Percentiles rank a stretch among this genome's conserved stretches.
Evolutionary conservation across 352 stramenopile genomes (phyloP).

Genomic region (Globisporangium heterothallicum): DNA sequence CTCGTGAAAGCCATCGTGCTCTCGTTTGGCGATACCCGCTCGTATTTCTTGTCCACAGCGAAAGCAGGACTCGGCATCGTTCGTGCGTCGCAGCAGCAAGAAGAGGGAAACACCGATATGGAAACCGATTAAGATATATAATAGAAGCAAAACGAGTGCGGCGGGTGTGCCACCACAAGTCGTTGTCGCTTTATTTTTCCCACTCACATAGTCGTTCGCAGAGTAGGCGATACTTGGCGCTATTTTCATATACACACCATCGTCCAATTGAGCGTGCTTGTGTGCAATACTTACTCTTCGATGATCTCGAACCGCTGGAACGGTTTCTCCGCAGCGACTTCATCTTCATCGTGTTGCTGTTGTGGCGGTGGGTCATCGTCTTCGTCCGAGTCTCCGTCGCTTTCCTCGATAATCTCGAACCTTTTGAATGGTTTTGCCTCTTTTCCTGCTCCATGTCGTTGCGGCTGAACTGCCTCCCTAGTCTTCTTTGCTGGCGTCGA

Average conservation of each 20-base stretch:
- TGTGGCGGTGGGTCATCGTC: constrained; percentile 1
- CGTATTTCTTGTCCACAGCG: constrained; percentile 80
- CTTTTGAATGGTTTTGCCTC: constrained; percentile 35
- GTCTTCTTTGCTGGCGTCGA: constrained; percentile 4
- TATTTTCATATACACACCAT: background rate
- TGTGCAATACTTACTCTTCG: constrained; percentile 25
- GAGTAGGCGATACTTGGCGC: too few relatives aligned
- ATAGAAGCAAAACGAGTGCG: too few relatives aligned
- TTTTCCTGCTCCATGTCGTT: background rate
- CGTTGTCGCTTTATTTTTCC: too few relatives aligned
- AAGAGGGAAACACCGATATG: constrained; percentile 31
- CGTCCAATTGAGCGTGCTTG: background rate
- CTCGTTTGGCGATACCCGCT: constrained; percentile 82
- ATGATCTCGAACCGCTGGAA: constrained; percentile 54
- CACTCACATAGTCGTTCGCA: too few relatives aligned
- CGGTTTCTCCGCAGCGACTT: constrained; percentile 11
- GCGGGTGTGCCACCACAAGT: too few relatives aligned
- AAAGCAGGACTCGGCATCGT: constrained; percentile 66
- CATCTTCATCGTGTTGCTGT: constrained; percentile 2
- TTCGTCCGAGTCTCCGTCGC: constrained; percentile 19
- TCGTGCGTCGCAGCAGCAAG: constrained; percentile 26
- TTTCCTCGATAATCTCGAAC: constrained; percentile 67
- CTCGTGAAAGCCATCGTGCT: constrained; percentile 77
- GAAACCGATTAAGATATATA: constrained; percentile 38
- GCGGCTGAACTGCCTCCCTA: constrained; percentile 1